Base-by-base conservation (phyloP, 164 flowering plant genomes). In the Nymphaea colorata region DNA sequence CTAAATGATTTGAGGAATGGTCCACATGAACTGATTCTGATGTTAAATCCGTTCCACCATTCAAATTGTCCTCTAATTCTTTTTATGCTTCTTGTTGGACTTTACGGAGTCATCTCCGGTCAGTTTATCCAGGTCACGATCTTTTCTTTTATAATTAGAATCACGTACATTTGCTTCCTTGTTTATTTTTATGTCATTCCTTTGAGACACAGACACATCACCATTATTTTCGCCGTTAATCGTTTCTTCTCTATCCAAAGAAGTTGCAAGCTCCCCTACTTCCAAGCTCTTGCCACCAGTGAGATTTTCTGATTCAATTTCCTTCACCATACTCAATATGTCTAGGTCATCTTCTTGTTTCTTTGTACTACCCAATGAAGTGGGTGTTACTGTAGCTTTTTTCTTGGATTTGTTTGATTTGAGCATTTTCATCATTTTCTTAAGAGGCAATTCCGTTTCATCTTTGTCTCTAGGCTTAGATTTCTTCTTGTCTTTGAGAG, bases 401-500 rank as follows among this genome's bases (percentile, higher is more conserved):
- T 70, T 69, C 80, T 82, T 89, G 51, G 74, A 42, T 65, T 84
- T 79, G 71, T 80, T 80, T 67, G 93, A 81, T 78, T 84, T 91
- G 43, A 94, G 62, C 44, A 61, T 76, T 72, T 87, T 84, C 60
- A 94, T 77, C 69, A 94, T 82, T 77, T 90, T 86, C 43, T 88
- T 87, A n/a, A 91, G 63, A 70, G 99, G 92, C 75, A 94, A 70
- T 64, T 94, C 99, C 73, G 78, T 84, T 61, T 84, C 96, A 76
- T 90, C 93, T 72, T 36, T 75, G 77, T 87, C 97, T 70, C 69
- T 74, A 68, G 81, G 86, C 36, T 80, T 79, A 64, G 78, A 43
- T 67, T 16, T 71, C 36, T 72, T 61, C 59, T 81, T 90, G 72
- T 80, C 87, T 45, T 77, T 80, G 7, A 67, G 70, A 73, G 43